Conservation (phyloP, 352 stramenopile species). For the Elongisporangium anandrum region DNA sequence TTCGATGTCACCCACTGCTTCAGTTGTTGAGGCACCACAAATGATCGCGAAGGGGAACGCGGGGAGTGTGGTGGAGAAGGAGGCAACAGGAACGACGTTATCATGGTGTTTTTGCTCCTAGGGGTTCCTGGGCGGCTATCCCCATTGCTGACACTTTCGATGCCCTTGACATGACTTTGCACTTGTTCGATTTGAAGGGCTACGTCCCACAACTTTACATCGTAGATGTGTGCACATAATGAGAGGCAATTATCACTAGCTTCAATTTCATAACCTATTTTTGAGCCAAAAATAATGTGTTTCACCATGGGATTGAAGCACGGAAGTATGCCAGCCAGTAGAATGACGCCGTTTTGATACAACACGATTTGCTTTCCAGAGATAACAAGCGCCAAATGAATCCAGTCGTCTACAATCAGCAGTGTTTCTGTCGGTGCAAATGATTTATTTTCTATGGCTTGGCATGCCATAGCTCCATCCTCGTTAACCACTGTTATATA, state of each 20-base stretch:
- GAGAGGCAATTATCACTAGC: conserved; percentile 2
- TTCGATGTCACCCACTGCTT: conserved; percentile 60
- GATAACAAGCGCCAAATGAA: conserved; percentile 50
- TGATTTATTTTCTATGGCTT: neutral
- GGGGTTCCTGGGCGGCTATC: conserved; percentile 19
- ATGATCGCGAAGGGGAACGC: conserved; percentile 15
- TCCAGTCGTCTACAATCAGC: conserved; percentile 24
- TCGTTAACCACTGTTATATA: neutral
- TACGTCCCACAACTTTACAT: conserved; percentile 62
- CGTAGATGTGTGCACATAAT: conserved; percentile 37
- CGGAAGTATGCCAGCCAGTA: neutral
- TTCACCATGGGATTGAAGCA: neutral
- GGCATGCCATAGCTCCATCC: neutral
- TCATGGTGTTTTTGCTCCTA: conserved; percentile 5
- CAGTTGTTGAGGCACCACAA: conserved; percentile 26
- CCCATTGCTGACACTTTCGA: conserved; percentile 23
- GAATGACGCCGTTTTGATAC: conserved; percentile 28
- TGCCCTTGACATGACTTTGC: conserved; percentile 38
- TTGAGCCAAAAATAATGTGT: neutral
- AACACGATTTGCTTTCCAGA: conserved; percentile 15
- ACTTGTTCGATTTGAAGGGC: conserved; percentile 50
- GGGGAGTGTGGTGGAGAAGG: conserved; percentile 33
- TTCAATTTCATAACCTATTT: neutral
- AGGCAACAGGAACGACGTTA: conserved; percentile 14
- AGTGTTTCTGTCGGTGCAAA: neutral